These are phyloP conservation scores for Otatea glauca DNA, from an alignment of 176 grass and related monocot species.

Conservation along the genomic window DNA sequence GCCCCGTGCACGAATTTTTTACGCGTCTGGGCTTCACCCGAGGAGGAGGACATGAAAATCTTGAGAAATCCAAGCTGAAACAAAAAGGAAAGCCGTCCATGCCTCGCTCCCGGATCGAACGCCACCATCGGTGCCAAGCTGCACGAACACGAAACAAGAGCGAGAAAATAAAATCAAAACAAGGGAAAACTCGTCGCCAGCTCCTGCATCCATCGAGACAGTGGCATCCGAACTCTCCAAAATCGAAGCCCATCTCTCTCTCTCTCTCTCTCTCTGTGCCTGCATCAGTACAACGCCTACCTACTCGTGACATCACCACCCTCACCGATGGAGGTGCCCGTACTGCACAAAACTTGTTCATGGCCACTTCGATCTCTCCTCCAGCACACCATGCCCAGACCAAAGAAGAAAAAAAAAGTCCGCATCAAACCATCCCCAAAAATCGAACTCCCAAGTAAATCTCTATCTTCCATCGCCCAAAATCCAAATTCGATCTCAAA, in stretches of 20 bases:
- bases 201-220: slow-evolving; percentile 5
- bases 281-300: neutral
- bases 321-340: neutral
- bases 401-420: neutral
- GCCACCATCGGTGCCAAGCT: neutral
- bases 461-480: neutral
- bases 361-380: slow-evolving; percentile 9
- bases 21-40: neutral
- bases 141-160: slow-evolving; percentile 10
- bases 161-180: neutral
- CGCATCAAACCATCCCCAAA: neutral
- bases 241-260: neutral
- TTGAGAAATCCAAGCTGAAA: slow-evolving; percentile 32
- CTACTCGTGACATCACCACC: slow-evolving; percentile 39
- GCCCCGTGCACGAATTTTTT: slow-evolving; percentile 32
- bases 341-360: slow-evolving; percentile 49
- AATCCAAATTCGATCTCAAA: neutral
- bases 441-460: neutral
- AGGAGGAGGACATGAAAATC: neutral
- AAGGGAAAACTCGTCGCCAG: neutral
- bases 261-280: neutral
- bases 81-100: neutral
- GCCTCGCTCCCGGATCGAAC: slow-evolving; percentile 3
- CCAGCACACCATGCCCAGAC: neutral
- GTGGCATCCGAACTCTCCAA: neutral